phyloP scores from a whole-genome alignment of 1,284 basidiomycete genomes.

The Rugiboletus extremiorientalis region DNA sequence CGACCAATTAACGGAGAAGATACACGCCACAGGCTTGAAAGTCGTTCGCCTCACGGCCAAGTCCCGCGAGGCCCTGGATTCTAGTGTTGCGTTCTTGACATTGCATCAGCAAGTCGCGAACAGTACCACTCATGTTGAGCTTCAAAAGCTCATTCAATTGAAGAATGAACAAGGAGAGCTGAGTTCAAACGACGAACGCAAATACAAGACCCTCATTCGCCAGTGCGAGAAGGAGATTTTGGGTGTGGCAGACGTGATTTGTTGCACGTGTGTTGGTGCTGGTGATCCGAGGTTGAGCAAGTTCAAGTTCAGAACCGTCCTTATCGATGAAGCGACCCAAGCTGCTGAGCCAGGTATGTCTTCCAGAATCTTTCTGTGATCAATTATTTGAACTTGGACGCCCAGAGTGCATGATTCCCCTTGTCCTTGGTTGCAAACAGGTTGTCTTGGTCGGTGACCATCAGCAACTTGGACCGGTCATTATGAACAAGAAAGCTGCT shows the following conservation, averaged over 20 bases:
- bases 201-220: constrained; percentile 94
- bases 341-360: constrained; percentile 91
- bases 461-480: constrained; percentile 97
- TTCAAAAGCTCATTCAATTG: constrained; percentile 96
- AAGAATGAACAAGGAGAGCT: constrained; percentile 98
- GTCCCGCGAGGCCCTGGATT: constrained; percentile 95
- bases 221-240: constrained; percentile 98
- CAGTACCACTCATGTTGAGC: constrained; percentile 90
- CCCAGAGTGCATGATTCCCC: constrained; percentile 97
- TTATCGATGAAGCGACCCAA: constrained; percentile 99
- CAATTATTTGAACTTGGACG: constrained; percentile 13
- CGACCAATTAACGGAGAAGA: constrained; percentile 98
- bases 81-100: constrained; percentile 90
- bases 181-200: constrained; percentile 94
- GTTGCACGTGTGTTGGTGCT: constrained; percentile 97
- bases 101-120: constrained; percentile 98
- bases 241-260: constrained; percentile 95
- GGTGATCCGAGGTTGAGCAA: constrained; percentile 95
- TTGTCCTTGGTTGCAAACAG: constrained; percentile 98
- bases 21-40: constrained; percentile 94
- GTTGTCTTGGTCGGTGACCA: constrained; percentile 98
- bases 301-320: constrained; percentile 96
- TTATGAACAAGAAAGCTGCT: constrained; percentile 99
- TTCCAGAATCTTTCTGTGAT: constrained; percentile 2
- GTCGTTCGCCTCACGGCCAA: constrained; percentile 98